Percentiles rank a stretch among this genome's conserved stretches.
These are phyloP conservation scores for Aeminium ludgeri DNA, from an alignment of 495 filamentous ascomycete genomes.

Conservation along the genomic window DNA sequence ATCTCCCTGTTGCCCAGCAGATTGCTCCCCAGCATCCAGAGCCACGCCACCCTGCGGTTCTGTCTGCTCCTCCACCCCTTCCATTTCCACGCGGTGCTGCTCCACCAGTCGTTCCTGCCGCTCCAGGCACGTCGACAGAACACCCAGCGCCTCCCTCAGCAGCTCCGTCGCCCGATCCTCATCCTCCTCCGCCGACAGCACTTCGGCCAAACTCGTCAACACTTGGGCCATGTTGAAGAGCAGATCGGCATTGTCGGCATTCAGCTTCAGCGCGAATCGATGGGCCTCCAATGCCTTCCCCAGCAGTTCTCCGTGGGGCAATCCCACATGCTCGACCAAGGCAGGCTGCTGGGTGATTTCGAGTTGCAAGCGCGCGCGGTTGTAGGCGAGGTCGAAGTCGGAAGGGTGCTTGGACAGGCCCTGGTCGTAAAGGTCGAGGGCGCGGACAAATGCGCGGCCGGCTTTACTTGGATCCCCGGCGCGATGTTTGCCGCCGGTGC, in stretches of 20 bases:
- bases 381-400: conserved; percentile 56
- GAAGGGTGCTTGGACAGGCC: conserved; percentile 38
- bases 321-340: conserved; percentile 36
- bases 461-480: conserved; percentile 54
- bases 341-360: conserved; percentile 45
- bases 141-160: conserved; percentile 43
- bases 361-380: conserved; percentile 51
- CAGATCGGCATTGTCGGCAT: conserved; percentile 45
- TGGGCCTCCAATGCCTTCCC: conserved; percentile 42
- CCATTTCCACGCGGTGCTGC: conserved; percentile 14
- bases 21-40: conserved; percentile 3
- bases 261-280: conserved; percentile 38
- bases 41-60: conserved; percentile 9
- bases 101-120: conserved; percentile 26
- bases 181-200: conserved; percentile 33
- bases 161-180: conserved; percentile 26
- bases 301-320: conserved; percentile 34
- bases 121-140: conserved; percentile 46
- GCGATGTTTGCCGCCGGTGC: conserved; percentile 57
- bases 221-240: conserved; percentile 57
- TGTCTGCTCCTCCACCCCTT: conserved; percentile 8
- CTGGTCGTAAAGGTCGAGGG: conserved; percentile 47
- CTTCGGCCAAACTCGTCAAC: conserved; percentile 46
- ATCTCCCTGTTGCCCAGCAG: conserved; percentile 24
- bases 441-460: conserved; percentile 47